Conservation (phyloP, 768 basidiomycete species). For the Lentinus tigrinus region DNA sequence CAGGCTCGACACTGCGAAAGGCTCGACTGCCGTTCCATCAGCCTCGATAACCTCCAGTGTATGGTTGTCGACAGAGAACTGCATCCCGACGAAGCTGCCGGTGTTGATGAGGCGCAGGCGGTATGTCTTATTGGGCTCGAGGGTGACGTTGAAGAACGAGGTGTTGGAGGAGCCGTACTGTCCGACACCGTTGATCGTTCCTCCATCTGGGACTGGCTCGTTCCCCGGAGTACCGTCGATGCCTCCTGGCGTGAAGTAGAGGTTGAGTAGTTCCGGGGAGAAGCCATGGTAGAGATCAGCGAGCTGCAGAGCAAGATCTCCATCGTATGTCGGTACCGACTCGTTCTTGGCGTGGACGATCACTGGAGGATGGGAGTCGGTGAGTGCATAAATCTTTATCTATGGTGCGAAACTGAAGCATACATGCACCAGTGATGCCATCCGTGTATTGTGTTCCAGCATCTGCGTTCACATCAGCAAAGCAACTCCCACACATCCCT, state of each 20-base stretch:
- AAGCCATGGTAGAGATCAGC: conserved; percentile 33
- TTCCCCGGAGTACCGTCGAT: conserved; percentile 31
- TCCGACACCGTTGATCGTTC: conserved; percentile 34
- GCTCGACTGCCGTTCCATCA: conserved; percentile 44
- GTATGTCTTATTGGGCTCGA: conserved; percentile 34
- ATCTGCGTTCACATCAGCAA: neutral
- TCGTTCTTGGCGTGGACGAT: conserved; percentile 41
- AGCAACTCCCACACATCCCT: neutral
- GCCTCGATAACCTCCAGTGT: conserved; percentile 46
- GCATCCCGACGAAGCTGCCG: conserved; percentile 45
- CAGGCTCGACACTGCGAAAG: conserved; percentile 39
- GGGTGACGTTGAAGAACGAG: conserved; percentile 28
- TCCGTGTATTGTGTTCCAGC: conserved; percentile 42
- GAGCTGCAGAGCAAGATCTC: conserved; percentile 41
- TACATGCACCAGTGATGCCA: conserved; percentile 45
- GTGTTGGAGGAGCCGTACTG: conserved; percentile 25
- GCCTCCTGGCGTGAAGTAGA: conserved; percentile 28
- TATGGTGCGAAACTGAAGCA: neutral
- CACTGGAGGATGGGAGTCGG: conserved; percentile 15
- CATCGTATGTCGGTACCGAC: conserved; percentile 37
- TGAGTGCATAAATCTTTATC: neutral
- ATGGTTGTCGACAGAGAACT: conserved; percentile 47
- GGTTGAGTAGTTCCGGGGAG: conserved; percentile 25
- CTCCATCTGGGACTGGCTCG: conserved; percentile 35
- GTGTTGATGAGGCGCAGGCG: conserved; percentile 50